Percentiles rank a stretch among this genome's conserved stretches.
phyloP scores from a whole-genome alignment of 164 flowering plant genomes.

The Kingdonia uniflora region DNA sequence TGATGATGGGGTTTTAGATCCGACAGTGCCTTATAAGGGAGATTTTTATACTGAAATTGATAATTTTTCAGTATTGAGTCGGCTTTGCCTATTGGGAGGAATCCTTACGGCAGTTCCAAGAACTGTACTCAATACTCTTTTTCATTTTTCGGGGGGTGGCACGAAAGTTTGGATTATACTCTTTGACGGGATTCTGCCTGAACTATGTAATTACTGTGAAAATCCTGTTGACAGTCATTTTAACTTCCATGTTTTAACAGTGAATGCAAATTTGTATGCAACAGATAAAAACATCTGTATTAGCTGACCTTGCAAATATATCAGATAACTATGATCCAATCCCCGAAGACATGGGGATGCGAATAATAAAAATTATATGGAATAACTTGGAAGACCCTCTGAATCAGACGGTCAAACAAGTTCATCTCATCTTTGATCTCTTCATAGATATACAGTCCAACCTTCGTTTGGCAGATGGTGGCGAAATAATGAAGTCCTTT shows the following conservation, averaged over 20 bases:
- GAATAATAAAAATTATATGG: conserved; percentile 80
- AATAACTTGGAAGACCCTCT: conserved; percentile 96
- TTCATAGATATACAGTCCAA: conserved; percentile 66
- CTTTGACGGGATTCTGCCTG: conserved; percentile 83
- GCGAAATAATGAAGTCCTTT: conserved; percentile 36
- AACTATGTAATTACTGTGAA: conserved; percentile 74
- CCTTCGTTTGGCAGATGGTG: conserved; percentile 34
- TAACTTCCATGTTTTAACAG: conserved; percentile 89
- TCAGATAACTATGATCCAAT: conserved; percentile 45
- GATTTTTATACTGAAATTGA: conserved; percentile 40
- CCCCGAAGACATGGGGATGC: conserved; percentile 52
- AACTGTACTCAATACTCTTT: conserved; percentile 41
- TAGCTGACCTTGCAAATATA: conserved; percentile 25
- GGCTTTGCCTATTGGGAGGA: conserved; percentile 87
- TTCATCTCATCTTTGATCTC: conserved; percentile 86
- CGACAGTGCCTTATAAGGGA: conserved; percentile 40
- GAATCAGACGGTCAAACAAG: conserved; percentile 97
- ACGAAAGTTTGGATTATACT: conserved; percentile 52
- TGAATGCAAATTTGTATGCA: conserved; percentile 93
- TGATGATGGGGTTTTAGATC: conserved; percentile 15
- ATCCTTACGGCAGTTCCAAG: conserved; percentile 87
- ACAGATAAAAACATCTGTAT: conserved; percentile 76
- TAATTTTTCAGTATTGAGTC: conserved; percentile 48
- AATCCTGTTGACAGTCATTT: conserved; percentile 89
- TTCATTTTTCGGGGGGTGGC: conserved; percentile 18